phyloP scores from a whole-genome alignment of 2,329 filamentous ascomycete species.

The Didymella exigua region DNA sequence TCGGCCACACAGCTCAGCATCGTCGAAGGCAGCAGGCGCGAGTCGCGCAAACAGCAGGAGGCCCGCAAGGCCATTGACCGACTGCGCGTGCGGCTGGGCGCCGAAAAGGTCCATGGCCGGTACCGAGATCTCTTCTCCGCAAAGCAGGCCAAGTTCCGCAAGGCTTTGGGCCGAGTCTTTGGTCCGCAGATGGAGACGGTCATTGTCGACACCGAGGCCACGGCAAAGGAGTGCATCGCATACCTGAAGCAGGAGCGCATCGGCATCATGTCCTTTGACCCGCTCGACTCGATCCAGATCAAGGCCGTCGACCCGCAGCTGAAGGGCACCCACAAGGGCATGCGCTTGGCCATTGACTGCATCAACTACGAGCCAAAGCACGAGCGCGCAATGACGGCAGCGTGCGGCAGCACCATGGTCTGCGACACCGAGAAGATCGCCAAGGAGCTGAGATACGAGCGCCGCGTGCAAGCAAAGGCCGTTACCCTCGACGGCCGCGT shows the following conservation, averaged over 20 bases:
- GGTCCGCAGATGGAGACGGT: slow-evolving; percentile 94
- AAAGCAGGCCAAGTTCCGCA: slow-evolving; percentile 95
- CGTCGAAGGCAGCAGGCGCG: slow-evolving; percentile 82
- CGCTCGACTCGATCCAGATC: slow-evolving; percentile 96
- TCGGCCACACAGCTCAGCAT: slow-evolving; percentile 80
- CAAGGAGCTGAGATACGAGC: slow-evolving; percentile 86
- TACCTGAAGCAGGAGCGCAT: slow-evolving; percentile 90
- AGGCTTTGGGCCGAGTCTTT: slow-evolving; percentile 89
- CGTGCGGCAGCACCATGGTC: slow-evolving; percentile 92
- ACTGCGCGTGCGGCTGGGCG: slow-evolving; percentile 84
- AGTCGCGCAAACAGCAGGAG: slow-evolving; percentile 79
- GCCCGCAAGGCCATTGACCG: slow-evolving; percentile 83
- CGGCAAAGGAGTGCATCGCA: slow-evolving; percentile 89
- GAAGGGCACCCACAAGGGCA: slow-evolving; percentile 83
- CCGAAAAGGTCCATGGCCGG: slow-evolving; percentile 78
- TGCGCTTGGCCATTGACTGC: slow-evolving; percentile 89
- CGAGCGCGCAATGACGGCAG: slow-evolving; percentile 91
- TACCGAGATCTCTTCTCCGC: slow-evolving; percentile 92
- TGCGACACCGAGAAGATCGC: slow-evolving; percentile 87
- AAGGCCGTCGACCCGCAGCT: slow-evolving; percentile 87
- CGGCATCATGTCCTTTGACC: slow-evolving; percentile 90
- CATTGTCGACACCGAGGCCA: slow-evolving; percentile 93
- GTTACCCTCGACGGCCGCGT: slow-evolving; percentile 95
- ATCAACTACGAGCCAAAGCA: slow-evolving; percentile 90
- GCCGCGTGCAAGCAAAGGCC: slow-evolving; percentile 85